Evolutionary conservation across 2,329 filamentous ascomycete species (phyloP).

Genomic region (Torrubiella hemipterigena): DNA sequence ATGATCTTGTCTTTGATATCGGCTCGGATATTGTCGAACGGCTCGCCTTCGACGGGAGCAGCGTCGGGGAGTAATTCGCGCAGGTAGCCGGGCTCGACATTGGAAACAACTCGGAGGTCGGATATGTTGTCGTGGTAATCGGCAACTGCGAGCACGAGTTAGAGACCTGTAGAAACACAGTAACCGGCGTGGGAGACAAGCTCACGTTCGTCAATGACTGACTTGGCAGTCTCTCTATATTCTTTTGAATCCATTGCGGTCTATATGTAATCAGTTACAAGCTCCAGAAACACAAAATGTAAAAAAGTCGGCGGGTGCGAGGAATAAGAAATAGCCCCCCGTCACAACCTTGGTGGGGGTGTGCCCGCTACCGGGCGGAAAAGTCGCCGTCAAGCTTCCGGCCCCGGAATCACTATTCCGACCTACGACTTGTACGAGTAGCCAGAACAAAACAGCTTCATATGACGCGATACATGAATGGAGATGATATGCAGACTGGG

Average conservation of each 20-base stretch:
- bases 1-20: slow-evolving; percentile 82
- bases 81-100: slow-evolving; percentile 76
- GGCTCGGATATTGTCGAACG: slow-evolving; percentile 67
- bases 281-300: too few species aligned
- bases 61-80: slow-evolving; percentile 60
- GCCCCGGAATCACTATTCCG: too few species aligned
- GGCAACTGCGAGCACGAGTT: slow-evolving; percentile 45
- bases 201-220: slow-evolving; percentile 73
- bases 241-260: slow-evolving; percentile 68
- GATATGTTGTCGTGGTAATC: slow-evolving; percentile 70
- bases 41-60: slow-evolving; percentile 54
- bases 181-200: slow-evolving; percentile 10
- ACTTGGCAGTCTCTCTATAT: slow-evolving; percentile 65
- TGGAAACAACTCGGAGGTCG: slow-evolving; percentile 59
- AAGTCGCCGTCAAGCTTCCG: too few species aligned
- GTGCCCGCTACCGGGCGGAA: too few species aligned
- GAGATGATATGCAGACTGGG: too few species aligned
- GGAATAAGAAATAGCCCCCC: too few species aligned
- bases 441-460: too few species aligned
- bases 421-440: too few species aligned
- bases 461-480: too few species aligned
- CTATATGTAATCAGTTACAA: too few species aligned
- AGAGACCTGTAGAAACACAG: slow-evolving; percentile 5
- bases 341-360: too few species aligned
- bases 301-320: too few species aligned